These are phyloP conservation scores for Tuber borchii DNA, from an alignment of 495 filamentous ascomycete species.

Conservation along the genomic window DNA sequence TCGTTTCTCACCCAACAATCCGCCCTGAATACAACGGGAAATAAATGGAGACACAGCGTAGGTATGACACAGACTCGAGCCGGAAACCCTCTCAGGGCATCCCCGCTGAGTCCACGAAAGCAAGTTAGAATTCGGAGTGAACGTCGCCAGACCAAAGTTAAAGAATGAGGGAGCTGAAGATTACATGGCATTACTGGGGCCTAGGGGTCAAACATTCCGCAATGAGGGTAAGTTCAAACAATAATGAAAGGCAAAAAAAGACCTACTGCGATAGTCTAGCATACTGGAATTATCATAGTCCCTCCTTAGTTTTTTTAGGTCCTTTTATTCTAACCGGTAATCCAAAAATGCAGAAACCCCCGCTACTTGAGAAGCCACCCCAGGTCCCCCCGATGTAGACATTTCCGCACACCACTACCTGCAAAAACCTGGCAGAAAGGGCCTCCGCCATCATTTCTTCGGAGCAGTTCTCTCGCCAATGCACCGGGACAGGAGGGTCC, in stretches of 20 bases:
- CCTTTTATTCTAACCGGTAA: constrained; percentile 9
- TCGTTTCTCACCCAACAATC: too few species aligned
- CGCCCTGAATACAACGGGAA: too few species aligned
- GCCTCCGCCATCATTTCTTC: neutral
- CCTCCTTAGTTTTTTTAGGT: neutral
- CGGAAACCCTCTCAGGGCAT: too few species aligned
- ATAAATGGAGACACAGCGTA: too few species aligned
- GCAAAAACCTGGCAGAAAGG: constrained; percentile 29
- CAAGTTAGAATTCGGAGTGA: too few species aligned
- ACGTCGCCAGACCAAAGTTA: too few species aligned
- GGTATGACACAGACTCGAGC: too few species aligned
- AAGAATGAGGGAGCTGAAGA: too few species aligned
- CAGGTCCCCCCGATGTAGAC: constrained; percentile 69
- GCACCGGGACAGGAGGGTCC: neutral
- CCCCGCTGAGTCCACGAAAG: too few species aligned
- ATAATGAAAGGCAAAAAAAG: neutral
- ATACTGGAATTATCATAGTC: neutral
- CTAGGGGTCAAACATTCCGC: too few species aligned
- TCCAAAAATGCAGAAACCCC: constrained; percentile 3
- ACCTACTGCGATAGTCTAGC: neutral
- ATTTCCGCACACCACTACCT: constrained; percentile 59
- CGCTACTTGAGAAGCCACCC: constrained; percentile 24
- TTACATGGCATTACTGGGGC: too few species aligned
- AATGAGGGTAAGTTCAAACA: constrained; percentile 27
- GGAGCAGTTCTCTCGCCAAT: neutral